Base-by-base conservation (phyloP, 495 filamentous ascomycete species). In the Cercophora sp. region DNA sequence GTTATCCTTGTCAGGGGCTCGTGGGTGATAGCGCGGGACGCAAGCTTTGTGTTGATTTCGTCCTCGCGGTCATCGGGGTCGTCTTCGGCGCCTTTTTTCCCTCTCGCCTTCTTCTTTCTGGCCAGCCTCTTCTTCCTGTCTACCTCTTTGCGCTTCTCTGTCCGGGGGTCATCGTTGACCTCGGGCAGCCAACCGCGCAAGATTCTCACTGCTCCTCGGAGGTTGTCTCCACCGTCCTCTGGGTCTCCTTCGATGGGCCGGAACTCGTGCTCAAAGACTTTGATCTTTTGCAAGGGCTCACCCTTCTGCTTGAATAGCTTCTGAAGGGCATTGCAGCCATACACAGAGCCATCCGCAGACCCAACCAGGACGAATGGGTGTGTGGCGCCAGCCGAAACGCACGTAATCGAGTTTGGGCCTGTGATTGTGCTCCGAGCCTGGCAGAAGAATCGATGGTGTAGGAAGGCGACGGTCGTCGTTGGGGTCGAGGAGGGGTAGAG, bases 151-250 rank as follows among this genome's bases (percentile, higher is more conserved):
- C 78, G 74, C 63, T 85, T 78, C 18, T 83, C 85, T 36, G 70
- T 73, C 60, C 80, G 79, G 53, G 82, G 82, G 64, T 90, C 87
- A 47, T 80, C 84, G 54, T 81, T 81, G 42, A 80, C 70, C 78
- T 78, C 72, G 0, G 70, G 68, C 5, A 63, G 41, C 39, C 69
- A 77, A 1, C 73, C 71, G 41, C 76, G 69, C 15, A 77, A 48
- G 24, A 78, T 65, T 19, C 73, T 54, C 8, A 64, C 63, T 2
- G 68, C 71, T 3, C 75, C 69, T 8, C 64, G 20, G 3, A 26
- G 40, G n/a, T 31, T 5, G 15, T 16, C 27, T 5, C 31, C 10
- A 6, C 31, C 35, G 9, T 31, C 8, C 19, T 24, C 15, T 5
- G 20, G 19, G 2, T 37, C 34, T 1, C 26, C 13, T 1, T 52